These are phyloP conservation scores for Penicillium sp. DNA, from an alignment of 2,329 filamentous ascomycete genomes.

Conservation along the genomic window DNA sequence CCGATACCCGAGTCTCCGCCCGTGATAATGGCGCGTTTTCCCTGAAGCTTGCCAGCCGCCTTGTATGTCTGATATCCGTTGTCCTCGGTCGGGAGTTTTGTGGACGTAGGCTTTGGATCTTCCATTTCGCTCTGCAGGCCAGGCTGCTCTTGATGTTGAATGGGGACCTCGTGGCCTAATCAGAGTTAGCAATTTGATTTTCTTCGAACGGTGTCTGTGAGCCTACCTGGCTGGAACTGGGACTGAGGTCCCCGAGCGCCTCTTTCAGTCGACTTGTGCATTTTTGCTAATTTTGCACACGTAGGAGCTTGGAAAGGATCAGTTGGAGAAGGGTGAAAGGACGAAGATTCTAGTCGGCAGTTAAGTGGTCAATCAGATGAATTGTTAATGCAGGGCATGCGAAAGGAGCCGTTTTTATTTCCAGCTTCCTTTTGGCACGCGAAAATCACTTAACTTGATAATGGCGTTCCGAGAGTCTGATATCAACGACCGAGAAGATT, in stretches of 20 bases:
- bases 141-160: slow-evolving; percentile 56
- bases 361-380: neutral
- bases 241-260: slow-evolving; percentile 19
- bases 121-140: slow-evolving; percentile 59
- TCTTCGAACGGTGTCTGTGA: neutral
- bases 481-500: neutral
- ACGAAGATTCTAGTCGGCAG: neutral
- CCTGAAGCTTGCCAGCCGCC: slow-evolving; percentile 71
- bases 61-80: slow-evolving; percentile 70
- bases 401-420: too few species aligned
- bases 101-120: slow-evolving; percentile 59
- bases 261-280: slow-evolving; percentile 20
- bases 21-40: slow-evolving; percentile 75
- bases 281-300: neutral
- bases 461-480: neutral
- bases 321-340: neutral
- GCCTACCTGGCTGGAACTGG: slow-evolving; percentile 36
- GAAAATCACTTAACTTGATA: neutral
- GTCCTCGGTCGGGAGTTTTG: slow-evolving; percentile 66
- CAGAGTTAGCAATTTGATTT: neutral
- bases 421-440: too few species aligned
- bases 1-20: slow-evolving; percentile 83
- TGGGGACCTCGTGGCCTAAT: slow-evolving; percentile 51
- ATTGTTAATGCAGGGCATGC: too few species aligned
- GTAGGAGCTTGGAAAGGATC: neutral